Percentiles rank a stretch among this genome's conserved stretches.
Conservation (phyloP, 2,329 filamentous ascomycete species). For the Talaromyces sp. region DNA sequence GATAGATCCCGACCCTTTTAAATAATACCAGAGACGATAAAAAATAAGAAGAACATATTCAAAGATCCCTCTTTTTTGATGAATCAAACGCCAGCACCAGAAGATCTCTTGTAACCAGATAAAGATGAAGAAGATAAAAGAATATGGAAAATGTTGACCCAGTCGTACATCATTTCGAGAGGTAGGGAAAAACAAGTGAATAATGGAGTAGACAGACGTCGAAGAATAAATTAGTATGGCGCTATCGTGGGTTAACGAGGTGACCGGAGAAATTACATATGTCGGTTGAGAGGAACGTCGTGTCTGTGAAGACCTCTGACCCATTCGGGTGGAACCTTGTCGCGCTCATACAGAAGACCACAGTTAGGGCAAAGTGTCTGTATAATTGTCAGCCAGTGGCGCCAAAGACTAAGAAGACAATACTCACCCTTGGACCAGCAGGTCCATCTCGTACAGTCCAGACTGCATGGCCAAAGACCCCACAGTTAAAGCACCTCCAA, state of each 20-base stretch:
- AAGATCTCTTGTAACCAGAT: not conserved
- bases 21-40: not conserved
- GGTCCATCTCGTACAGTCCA: constrained; percentile 96
- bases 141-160: constrained; percentile 8
- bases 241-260: not conserved
- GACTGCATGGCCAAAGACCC: constrained; percentile 81
- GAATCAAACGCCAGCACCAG: constrained; percentile 12
- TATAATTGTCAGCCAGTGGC: not conserved
- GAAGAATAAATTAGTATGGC: not conserved
- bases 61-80: constrained; percentile 4
- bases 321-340: constrained; percentile 77
- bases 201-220: not conserved
- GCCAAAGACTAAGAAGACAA: constrained; percentile 18
- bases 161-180: constrained; percentile 15
- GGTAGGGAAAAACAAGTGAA: not conserved
- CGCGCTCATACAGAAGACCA: constrained; percentile 81
- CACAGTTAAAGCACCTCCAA: constrained; percentile 88
- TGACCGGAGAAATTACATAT: not conserved
- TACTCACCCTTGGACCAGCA: constrained; percentile 71
- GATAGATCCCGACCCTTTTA: not conserved
- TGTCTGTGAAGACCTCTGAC: constrained; percentile 64
- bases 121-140: constrained; percentile 1
- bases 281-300: constrained; percentile 38
- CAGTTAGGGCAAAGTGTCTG: constrained; percentile 92
- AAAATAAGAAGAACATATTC: not conserved